phyloP scores from a whole-genome alignment of 768 basidiomycete species.

The Suillus plorans region DNA sequence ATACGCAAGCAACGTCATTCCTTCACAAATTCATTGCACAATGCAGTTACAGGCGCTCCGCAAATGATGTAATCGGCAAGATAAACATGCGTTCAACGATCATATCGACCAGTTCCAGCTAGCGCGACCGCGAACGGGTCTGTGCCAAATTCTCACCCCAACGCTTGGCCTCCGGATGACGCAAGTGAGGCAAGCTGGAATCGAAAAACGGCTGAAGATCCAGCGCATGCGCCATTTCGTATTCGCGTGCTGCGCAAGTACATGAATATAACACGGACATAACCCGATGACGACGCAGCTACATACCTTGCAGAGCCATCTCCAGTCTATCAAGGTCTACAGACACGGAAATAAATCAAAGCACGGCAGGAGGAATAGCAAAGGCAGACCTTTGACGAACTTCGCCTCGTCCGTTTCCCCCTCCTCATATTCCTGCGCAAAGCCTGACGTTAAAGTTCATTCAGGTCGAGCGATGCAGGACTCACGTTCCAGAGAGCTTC shows the following conservation, averaged over 20 bases:
- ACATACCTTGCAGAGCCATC: slow-evolving; percentile 78
- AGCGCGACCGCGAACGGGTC: not conserved
- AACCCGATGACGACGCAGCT: not conserved
- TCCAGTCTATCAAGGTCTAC: slow-evolving; percentile 85
- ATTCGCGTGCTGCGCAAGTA: slow-evolving; percentile 57
- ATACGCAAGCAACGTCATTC: not conserved
- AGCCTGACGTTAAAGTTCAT: not conserved
- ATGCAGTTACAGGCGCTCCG: not conserved
- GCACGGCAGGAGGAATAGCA: not conserved
- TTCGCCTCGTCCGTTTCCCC: slow-evolving; percentile 69
- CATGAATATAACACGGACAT: not conserved
- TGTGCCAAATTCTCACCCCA: slow-evolving; percentile 56
- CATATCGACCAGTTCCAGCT: not conserved
- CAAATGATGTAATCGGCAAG: not conserved
- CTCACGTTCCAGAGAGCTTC: slow-evolving; percentile 68
- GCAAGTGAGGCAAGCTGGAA: slow-evolving; percentile 69
- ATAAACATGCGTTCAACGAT: not conserved
- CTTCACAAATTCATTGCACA: not conserved
- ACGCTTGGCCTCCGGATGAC: slow-evolving; percentile 66
- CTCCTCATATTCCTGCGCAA: slow-evolving; percentile 80
- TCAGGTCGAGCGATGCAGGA: slow-evolving; percentile 1
- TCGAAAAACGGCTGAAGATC: slow-evolving; percentile 79
- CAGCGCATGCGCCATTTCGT: slow-evolving; percentile 54
- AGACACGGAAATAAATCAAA: not conserved
- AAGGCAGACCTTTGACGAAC: slow-evolving; percentile 77